A percentile compares a stretch with the other conserved stretches of the same genome.
phyloP scores from a whole-genome alignment of 225 moss, liverwort and hornwort genomes.

The Ulota crispa region DNA sequence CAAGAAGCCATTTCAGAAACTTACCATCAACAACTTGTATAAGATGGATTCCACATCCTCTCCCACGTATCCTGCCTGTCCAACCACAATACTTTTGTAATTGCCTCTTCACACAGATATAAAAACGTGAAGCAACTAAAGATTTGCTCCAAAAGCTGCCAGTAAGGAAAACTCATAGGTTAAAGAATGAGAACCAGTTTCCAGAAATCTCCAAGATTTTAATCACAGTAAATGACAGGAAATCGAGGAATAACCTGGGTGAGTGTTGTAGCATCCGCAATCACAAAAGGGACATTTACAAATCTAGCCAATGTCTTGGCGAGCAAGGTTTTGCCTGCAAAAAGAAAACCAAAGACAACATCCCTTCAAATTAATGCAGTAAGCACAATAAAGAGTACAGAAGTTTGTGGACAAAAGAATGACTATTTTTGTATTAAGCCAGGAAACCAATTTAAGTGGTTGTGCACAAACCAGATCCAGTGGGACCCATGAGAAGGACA shows the following conservation, averaged over 20 bases:
- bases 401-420: conserved; percentile 1
- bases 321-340: conserved; percentile 85
- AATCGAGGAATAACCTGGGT: conserved; percentile 65
- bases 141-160: not conserved
- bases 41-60: conserved; percentile 98
- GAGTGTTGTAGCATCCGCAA: conserved; percentile 98
- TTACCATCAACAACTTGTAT: conserved; percentile 90
- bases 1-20: not conserved
- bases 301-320: conserved; percentile 98
- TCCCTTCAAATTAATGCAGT: not conserved
- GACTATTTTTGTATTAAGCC: not conserved
- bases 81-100: not conserved
- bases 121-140: not conserved
- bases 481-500: conserved; percentile 92
- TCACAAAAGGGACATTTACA: conserved; percentile 97
- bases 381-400: not conserved
- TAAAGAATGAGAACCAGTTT: not conserved
- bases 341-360: not conserved
- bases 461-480: conserved; percentile 80
- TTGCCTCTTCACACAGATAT: not conserved
- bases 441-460: not conserved
- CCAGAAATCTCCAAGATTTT: not conserved
- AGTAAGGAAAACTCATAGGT: not conserved
- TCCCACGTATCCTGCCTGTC: conserved; percentile 95
- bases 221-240: not conserved